These are phyloP conservation scores for Wickerhamiella spandovensis DNA, from an alignment of 805 yeast genomes.

Conservation along the genomic window DNA sequence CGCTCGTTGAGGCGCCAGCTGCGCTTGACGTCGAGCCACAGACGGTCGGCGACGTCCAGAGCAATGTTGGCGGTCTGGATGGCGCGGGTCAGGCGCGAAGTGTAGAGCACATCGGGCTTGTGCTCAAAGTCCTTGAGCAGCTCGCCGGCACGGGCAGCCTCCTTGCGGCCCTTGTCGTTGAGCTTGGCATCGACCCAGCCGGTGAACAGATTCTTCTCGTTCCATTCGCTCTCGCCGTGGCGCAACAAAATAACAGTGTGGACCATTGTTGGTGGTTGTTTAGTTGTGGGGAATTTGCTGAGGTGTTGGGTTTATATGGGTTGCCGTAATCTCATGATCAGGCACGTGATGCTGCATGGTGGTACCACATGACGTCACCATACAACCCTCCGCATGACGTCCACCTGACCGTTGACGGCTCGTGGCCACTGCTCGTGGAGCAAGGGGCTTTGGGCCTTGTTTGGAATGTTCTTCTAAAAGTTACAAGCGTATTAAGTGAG, in stretches of 20 bases:
- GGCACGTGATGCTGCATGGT: background rate
- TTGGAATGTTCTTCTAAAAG: too few species aligned
- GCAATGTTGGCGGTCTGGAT: conserved; percentile 96
- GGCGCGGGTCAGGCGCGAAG: conserved; percentile 86
- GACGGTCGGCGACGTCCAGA: conserved; percentile 72
- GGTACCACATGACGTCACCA: background rate
- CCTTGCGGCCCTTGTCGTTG: conserved; percentile 72
- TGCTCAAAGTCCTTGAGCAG: conserved; percentile 76
- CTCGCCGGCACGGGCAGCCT: conserved; percentile 90
- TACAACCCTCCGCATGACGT: background rate
- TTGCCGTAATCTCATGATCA: background rate
- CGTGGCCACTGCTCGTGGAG: too few species aligned
- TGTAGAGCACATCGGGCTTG: conserved; percentile 77
- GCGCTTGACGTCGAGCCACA: conserved; percentile 84
- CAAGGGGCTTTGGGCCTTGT: too few species aligned
- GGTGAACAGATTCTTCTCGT: conserved; percentile 93
- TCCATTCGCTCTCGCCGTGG: conserved; percentile 99
- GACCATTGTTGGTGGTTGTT: background rate
- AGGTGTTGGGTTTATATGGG: background rate
- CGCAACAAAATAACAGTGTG: conserved; percentile 77
- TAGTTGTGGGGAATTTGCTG: background rate
- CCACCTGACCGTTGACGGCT: too few species aligned
- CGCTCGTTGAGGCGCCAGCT: conserved; percentile 98
- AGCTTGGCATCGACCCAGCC: conserved; percentile 96
- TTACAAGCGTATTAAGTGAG: background rate